These are phyloP conservation scores for Pythium rhizo-oryzae DNA, from an alignment of 352 stramenopile genomes.

Conservation along the genomic window DNA sequence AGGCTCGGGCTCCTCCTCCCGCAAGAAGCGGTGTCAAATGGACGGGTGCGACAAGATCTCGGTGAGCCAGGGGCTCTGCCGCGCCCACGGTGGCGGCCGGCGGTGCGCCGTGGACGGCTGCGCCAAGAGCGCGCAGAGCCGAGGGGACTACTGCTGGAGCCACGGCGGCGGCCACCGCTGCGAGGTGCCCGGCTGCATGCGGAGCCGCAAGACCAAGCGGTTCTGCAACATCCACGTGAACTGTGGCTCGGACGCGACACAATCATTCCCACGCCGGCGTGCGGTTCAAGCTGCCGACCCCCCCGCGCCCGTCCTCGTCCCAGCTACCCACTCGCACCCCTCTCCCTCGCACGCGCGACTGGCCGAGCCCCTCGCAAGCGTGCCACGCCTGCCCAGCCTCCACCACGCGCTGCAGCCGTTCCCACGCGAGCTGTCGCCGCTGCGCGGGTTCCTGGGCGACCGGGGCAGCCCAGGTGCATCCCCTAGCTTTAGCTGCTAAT, in stretches of 20 bases:
- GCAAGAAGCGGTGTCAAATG: constrained; percentile 65
- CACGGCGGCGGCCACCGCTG: constrained; percentile 71
- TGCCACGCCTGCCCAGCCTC: background rate
- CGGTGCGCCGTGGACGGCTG: constrained; percentile 54
- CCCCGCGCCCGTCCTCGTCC: background rate
- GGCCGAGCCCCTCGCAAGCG: background rate
- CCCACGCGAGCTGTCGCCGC: background rate
- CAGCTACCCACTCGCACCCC: background rate
- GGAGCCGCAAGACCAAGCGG: constrained; percentile 61
- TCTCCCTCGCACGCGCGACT: background rate
- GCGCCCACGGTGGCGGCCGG: constrained; percentile 59
- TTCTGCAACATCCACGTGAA: constrained; percentile 64
- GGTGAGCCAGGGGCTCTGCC: constrained; percentile 60
- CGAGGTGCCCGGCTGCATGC: constrained; percentile 58
- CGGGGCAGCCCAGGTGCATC: background rate
- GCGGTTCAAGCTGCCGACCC: background rate
- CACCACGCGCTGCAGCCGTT: background rate
- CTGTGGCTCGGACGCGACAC: constrained; percentile 18
- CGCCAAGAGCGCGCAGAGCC: constrained; percentile 56
- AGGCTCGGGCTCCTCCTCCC: constrained; percentile 23
- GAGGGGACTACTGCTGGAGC: constrained; percentile 63
- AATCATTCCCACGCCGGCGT: background rate
- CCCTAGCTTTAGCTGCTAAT: background rate
- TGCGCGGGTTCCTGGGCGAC: background rate
- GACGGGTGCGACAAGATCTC: constrained; percentile 58